Conservation (phyloP, 805 yeast species). For the Teunomyces panamensis region DNA sequence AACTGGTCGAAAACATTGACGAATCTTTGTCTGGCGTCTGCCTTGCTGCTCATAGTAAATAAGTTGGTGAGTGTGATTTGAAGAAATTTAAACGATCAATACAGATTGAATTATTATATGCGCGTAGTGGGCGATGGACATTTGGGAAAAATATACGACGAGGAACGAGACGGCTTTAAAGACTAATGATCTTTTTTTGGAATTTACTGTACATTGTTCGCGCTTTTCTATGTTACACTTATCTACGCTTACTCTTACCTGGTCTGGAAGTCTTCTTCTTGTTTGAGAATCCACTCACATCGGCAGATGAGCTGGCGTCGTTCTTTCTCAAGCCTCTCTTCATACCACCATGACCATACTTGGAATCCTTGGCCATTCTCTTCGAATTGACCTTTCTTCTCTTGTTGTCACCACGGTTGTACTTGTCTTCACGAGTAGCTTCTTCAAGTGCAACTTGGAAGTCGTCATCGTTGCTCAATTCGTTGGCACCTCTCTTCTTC, state of each 20-base stretch:
- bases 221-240: not conserved
- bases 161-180: not conserved
- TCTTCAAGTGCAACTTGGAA: conserved; percentile 93
- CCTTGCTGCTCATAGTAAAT: conserved; percentile 27
- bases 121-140: no score
- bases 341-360: conserved; percentile 77
- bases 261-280: conserved; percentile 35
- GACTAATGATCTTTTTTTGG: not conserved
- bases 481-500: conserved; percentile 80
- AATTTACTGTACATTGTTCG: not conserved
- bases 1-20: conserved; percentile 68
- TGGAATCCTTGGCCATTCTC: conserved; percentile 67
- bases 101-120: not conserved
- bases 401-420: conserved; percentile 49
- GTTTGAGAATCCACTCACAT: conserved; percentile 55
- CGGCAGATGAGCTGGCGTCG: conserved; percentile 68
- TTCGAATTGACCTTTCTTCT: conserved; percentile 59
- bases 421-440: conserved; percentile 54
- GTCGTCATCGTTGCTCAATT: conserved; percentile 62
- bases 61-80: not conserved
- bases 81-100: conserved; percentile 2
- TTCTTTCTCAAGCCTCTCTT: conserved; percentile 72
- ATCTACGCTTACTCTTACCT: conserved; percentile 40
- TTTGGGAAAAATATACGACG: not conserved
- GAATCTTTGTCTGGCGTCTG: conserved; percentile 51